Base-by-base conservation (phyloP, 495 filamentous ascomycete genomes). In the Neurospora sp. region DNA sequence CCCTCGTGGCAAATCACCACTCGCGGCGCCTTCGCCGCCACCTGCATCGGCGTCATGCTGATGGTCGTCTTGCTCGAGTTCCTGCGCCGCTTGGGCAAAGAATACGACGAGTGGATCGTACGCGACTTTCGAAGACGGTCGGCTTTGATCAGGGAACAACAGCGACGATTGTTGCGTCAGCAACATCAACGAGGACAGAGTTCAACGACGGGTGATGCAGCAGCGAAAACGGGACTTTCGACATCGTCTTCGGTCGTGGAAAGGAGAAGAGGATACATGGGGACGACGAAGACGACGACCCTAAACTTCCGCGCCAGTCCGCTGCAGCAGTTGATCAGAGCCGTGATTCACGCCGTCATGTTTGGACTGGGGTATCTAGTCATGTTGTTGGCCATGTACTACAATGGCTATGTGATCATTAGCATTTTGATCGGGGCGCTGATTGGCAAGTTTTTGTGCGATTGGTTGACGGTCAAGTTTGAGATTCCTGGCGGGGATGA, bases 381-480 rank as follows among this genome's bases (percentile, higher is more conserved):
- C 72, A 89, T 89, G 88, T 73, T 88, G 72, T 76, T 88, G 61
- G 88, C 84, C 44, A 87, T 87, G 85, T 84, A 84, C 70, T 87
- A 82, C 75, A 87, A 88, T 70, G 86, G 87, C 18, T 89, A 88
- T 69, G 83, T 88, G 75, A 87, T 89, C 75, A 85, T 88, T 73
- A 84, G 81, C 74, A 88, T 89, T 72, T 78, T 88, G 59, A 83
- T 89, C 71, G 87, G 87, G 12, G 84, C 87, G 4, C 78, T 81
- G 27, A 72, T 86, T 42, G 84, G 84, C 35, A 83, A 83, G 73
- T 85, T 85, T 59, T 10, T 85, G 40, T 84, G 78, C 71, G 82
- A 85, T 53, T 86, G 84, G 84, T 77, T 79, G 79, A 76, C 71
- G 27, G 53, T 65, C 27, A 27, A 65, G 53, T 65, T 65, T 9